Conservation (phyloP, 768 basidiomycete species). For the Tulasnella sp. region DNA sequence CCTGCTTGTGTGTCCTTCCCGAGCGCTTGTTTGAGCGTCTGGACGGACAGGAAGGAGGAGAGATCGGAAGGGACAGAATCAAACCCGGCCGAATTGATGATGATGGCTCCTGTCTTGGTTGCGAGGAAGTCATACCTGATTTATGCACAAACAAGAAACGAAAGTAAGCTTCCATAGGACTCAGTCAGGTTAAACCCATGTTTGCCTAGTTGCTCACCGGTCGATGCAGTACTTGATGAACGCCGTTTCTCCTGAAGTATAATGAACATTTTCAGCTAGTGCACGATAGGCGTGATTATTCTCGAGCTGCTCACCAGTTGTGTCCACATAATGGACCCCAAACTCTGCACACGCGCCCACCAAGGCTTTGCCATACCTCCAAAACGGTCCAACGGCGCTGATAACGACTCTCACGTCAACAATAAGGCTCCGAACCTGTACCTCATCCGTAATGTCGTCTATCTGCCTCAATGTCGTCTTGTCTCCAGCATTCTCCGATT, state of each 20-base stretch:
- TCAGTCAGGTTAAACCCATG: slow-evolving; percentile 4
- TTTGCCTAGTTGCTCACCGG: slow-evolving; percentile 33
- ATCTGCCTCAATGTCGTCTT: slow-evolving; percentile 37
- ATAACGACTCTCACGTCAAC: slow-evolving; percentile 55
- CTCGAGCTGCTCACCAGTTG: slow-evolving; percentile 35
- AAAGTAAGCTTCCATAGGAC: too few species aligned
- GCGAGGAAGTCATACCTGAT: slow-evolving; percentile 65
- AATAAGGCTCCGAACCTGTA: slow-evolving; percentile 48
- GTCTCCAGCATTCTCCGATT: slow-evolving; percentile 37
- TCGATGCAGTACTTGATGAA: slow-evolving; percentile 57
- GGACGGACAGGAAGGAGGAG: slow-evolving; percentile 54
- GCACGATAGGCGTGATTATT: too few species aligned
- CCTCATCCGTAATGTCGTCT: slow-evolving; percentile 48
- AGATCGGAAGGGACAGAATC: slow-evolving; percentile 74
- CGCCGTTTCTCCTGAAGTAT: slow-evolving; percentile 39
- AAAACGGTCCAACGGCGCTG: slow-evolving; percentile 68
- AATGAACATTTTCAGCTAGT: neutral
- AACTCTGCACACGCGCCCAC: slow-evolving; percentile 65
- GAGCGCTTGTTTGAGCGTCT: slow-evolving; percentile 45
- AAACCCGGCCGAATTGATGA: slow-evolving; percentile 69
- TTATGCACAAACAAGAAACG: slow-evolving; percentile 20
- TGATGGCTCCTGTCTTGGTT: slow-evolving; percentile 55
- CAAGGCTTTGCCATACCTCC: slow-evolving; percentile 59
- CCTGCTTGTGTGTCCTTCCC: slow-evolving; percentile 28
- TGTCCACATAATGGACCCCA: slow-evolving; percentile 77